These are phyloP conservation scores for Botryotinia convoluta DNA, from an alignment of 2,329 filamentous ascomycete genomes.

Conservation along the genomic window DNA sequence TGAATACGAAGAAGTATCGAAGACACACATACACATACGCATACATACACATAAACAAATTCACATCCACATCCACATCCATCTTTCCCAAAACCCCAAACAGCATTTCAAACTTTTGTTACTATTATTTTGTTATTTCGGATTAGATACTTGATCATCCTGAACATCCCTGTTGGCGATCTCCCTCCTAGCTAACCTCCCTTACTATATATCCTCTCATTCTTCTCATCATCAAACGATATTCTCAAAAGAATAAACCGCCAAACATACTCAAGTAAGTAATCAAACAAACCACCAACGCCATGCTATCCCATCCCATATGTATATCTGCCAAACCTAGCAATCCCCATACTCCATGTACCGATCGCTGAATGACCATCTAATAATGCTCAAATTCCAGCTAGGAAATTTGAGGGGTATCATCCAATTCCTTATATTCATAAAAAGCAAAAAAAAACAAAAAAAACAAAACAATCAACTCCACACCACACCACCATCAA, in stretches of 20 bases:
- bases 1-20: too few relatives aligned
- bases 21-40: too few relatives aligned
- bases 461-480: neutral
- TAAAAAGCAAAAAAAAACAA: neutral
- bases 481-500: neutral
- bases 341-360: neutral
- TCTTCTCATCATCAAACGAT: neutral
- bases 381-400: slow-evolving; percentile 7
- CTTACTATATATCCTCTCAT: neutral
- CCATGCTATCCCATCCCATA: neutral
- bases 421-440: neutral
- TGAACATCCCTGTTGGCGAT: neutral
- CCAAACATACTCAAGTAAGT: neutral
- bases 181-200: neutral
- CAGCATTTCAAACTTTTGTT: neutral
- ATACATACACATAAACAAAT: too few relatives aligned
- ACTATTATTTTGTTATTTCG: neutral
- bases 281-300: neutral
- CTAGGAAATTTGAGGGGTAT: neutral
- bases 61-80: too few relatives aligned
- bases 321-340: neutral
- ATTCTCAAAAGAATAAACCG: neutral
- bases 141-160: neutral
- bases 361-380: slow-evolving; percentile 1
- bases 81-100: too few relatives aligned